phyloP scores from a whole-genome alignment of 163 green algal species.

The Botryococcus braunii region DNA sequence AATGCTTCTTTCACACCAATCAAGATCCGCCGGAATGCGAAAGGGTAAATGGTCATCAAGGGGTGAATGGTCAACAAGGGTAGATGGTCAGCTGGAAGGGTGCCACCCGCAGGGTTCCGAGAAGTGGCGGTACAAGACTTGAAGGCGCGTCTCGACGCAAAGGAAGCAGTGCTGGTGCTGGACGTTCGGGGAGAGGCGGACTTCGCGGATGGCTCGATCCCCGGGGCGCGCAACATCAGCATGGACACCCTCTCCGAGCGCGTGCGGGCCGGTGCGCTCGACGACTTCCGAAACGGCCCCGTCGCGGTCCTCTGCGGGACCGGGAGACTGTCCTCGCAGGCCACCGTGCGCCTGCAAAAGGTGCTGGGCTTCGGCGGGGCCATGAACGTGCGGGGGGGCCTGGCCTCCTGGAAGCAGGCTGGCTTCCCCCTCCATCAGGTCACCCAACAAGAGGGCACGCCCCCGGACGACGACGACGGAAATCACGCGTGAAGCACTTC shows the following conservation, averaged over 20 bases:
- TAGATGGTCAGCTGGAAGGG: too few species aligned
- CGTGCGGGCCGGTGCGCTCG: too few species aligned
- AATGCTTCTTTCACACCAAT: too few species aligned
- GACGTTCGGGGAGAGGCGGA: neutral
- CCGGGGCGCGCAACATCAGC: neutral
- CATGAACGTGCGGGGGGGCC: neutral
- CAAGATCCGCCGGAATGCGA: too few species aligned
- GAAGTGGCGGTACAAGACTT: neutral
- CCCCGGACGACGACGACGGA: too few species aligned
- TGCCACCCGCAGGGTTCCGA: constrained; percentile 2
- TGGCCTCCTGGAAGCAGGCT: neutral
- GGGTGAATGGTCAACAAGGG: too few species aligned
- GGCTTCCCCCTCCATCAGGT: too few species aligned
- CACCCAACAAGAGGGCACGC: too few species aligned
- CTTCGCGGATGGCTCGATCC: neutral
- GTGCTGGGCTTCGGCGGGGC: constrained; percentile 1
- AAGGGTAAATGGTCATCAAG: too few species aligned
- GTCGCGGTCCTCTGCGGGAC: neutral
- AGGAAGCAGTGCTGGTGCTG: neutral
- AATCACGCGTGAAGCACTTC: too few species aligned
- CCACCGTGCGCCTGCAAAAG: constrained; percentile 1
- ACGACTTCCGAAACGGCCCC: too few species aligned
- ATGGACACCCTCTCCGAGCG: neutral
- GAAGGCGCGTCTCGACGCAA: neutral
- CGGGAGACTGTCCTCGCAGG: neutral